Percentiles rank a stretch among this genome's conserved stretches.
Evolutionary conservation across 495 filamentous ascomycete species (phyloP).

Genomic region (Aspergillus coremiiformis): DNA sequence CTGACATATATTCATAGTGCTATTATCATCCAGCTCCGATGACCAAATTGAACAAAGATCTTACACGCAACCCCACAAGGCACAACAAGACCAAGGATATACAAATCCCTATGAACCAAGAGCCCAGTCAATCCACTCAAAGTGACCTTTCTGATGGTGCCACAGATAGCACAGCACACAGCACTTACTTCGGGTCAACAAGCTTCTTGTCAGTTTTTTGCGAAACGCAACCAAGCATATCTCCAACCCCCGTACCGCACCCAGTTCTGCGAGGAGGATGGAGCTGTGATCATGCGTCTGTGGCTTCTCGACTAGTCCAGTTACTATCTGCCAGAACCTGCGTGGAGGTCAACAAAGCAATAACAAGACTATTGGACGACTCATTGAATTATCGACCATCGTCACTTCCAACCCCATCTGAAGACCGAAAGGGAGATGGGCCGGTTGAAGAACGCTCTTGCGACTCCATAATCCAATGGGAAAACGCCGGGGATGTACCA

Average conservation of each 20-base stretch:
- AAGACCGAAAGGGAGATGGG: background rate
- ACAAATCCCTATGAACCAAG: background rate
- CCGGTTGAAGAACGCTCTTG: background rate
- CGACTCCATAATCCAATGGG: background rate
- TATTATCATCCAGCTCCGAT: constrained; percentile 23
- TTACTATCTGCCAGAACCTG: constrained; percentile 1
- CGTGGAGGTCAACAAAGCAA: background rate
- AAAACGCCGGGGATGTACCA: background rate
- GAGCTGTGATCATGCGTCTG: constrained; percentile 3
- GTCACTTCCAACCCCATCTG: background rate
- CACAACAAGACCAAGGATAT: background rate
- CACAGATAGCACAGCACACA: background rate
- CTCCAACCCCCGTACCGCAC: background rate
- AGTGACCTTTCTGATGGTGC: background rate
- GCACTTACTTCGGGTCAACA: constrained; percentile 7
- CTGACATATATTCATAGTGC: constrained; percentile 5
- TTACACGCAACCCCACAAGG: background rate
- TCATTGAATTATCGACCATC: background rate
- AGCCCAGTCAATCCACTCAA: background rate
- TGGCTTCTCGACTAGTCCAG: constrained; percentile 21
- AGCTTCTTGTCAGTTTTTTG: constrained; percentile 13
- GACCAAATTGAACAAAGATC: constrained; percentile 8
- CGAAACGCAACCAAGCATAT: background rate
- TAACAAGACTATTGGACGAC: background rate
- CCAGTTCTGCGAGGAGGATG: constrained; percentile 4